These are phyloP conservation scores for Sonneratia alba DNA, from an alignment of 345 rosid species.

Conservation along the genomic window DNA sequence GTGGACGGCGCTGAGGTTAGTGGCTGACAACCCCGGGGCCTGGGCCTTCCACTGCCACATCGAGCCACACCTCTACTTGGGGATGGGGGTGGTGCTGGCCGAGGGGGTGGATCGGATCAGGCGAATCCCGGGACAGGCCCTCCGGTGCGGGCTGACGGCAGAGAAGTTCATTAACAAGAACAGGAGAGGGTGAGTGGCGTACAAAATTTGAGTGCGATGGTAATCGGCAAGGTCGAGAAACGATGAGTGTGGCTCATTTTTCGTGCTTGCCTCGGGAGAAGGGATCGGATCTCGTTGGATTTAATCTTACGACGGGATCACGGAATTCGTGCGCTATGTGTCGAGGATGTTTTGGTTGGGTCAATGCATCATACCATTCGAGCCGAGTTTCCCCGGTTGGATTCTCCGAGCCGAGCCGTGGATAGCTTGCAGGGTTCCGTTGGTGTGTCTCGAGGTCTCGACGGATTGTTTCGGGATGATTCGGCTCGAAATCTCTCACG, in stretches of 20 bases:
- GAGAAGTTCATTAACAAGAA: background rate
- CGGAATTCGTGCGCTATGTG: background rate
- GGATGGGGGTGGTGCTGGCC: constrained; percentile 85
- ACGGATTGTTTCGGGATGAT: no score
- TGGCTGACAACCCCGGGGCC: constrained; percentile 82
- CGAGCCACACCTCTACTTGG: constrained; percentile 89
- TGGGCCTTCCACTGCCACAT: constrained; percentile 98
- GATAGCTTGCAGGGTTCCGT: no score
- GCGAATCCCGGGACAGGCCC: constrained; percentile 33
- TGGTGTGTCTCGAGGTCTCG: no score
- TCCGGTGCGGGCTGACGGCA: constrained; percentile 50
- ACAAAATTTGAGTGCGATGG: no score
- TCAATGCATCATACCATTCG: no score
- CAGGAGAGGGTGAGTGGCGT: no score
- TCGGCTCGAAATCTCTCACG: no score
- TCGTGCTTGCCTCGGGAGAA: background rate
- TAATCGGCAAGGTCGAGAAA: background rate
- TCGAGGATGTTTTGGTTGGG: background rate
- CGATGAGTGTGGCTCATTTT: background rate
- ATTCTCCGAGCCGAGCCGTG: no score
- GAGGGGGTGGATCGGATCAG: constrained; percentile 37
- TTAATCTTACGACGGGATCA: background rate
- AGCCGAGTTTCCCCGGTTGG: no score
- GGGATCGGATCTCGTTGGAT: background rate
- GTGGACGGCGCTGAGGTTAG: constrained; percentile 81